Evolutionary conservation across 2,329 filamentous ascomycete genomes (phyloP).

Genomic region (Ophiostoma triangulosporum): DNA sequence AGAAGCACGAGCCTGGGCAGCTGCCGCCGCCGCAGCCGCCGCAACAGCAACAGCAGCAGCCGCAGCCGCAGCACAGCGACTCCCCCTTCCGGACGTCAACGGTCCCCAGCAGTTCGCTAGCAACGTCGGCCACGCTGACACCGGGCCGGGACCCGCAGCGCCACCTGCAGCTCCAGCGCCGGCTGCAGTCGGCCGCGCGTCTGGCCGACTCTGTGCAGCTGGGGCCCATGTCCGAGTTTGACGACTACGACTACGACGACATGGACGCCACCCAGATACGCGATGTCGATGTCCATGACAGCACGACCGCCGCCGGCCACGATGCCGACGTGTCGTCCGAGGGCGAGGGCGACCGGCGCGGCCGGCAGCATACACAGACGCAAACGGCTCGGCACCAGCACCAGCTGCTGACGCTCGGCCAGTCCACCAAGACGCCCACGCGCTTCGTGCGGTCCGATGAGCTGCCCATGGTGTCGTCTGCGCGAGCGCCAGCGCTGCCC

Average conservation of each 20-base stretch:
- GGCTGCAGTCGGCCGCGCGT: conserved; percentile 12
- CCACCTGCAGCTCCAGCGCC: conserved; percentile 9
- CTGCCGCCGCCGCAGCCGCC: not conserved
- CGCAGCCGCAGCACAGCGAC: not conserved
- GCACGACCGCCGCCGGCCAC: not conserved
- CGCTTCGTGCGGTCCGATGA: not conserved
- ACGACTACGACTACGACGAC: conserved; percentile 12
- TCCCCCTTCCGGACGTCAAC: not conserved
- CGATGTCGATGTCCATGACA: not conserved
- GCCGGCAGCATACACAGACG: too few relatives aligned
- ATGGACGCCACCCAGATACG: not conserved
- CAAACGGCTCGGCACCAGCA: not conserved
- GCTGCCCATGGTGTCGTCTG: not conserved
- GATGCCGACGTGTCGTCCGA: conserved; percentile 10
- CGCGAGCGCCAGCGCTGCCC: not conserved
- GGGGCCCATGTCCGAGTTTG: conserved; percentile 16
- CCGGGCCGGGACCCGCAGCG: not conserved
- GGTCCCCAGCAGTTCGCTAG: not conserved
- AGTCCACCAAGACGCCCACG: not conserved
- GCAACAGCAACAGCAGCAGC: not conserved
- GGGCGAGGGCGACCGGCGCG: conserved; percentile 9
- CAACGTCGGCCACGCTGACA: not conserved
- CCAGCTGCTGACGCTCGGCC: not conserved
- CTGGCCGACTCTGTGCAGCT: conserved; percentile 16
- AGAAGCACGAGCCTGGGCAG: not conserved